phyloP scores from a whole-genome alignment of 1,284 basidiomycete species.

The Naganishia albida region DNA sequence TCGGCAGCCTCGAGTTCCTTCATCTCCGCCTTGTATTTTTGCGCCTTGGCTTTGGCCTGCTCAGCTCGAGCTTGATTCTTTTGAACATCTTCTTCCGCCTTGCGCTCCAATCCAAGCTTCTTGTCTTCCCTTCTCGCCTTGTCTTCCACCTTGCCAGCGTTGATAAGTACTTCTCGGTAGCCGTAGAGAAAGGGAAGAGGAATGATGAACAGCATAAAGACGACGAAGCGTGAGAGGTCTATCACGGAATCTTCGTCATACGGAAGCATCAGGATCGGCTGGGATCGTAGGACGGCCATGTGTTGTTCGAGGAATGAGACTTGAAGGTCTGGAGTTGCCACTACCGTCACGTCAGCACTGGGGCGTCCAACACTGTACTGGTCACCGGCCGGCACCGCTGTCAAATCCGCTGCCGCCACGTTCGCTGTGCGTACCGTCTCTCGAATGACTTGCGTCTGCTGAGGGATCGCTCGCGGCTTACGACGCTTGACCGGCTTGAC shows the following conservation, averaged over 20 bases:
- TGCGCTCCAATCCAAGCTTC: conserved; percentile 16
- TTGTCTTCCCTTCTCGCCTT: conserved; percentile 26
- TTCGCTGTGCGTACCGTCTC: neutral
- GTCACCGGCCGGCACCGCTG: neutral
- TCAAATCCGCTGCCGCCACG: neutral
- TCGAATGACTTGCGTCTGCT: conserved; percentile 1
- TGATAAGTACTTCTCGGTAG: conserved; percentile 27
- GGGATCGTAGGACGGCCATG: conserved; percentile 31
- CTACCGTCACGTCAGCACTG: neutral
- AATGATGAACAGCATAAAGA: conserved; percentile 10
- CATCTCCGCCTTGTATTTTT: conserved; percentile 19
- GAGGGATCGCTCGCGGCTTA: neutral
- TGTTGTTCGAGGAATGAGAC: conserved; percentile 17
- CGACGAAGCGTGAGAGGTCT: neutral
- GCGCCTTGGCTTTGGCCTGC: conserved; percentile 16
- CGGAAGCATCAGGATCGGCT: conserved; percentile 31
- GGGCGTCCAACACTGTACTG: no score
- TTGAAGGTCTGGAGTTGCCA: neutral
- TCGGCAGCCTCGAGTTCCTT: conserved; percentile 28
- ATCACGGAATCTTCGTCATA: conserved; percentile 24
- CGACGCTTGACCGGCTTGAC: neutral
- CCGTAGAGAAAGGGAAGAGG: conserved; percentile 24
- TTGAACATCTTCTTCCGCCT: conserved; percentile 17
- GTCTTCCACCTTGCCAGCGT: conserved; percentile 24
- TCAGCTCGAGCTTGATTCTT: conserved; percentile 20